Evolutionary conservation across 2,329 filamentous ascomycete species (phyloP).

Genomic region (Incumbomyces lentus): DNA sequence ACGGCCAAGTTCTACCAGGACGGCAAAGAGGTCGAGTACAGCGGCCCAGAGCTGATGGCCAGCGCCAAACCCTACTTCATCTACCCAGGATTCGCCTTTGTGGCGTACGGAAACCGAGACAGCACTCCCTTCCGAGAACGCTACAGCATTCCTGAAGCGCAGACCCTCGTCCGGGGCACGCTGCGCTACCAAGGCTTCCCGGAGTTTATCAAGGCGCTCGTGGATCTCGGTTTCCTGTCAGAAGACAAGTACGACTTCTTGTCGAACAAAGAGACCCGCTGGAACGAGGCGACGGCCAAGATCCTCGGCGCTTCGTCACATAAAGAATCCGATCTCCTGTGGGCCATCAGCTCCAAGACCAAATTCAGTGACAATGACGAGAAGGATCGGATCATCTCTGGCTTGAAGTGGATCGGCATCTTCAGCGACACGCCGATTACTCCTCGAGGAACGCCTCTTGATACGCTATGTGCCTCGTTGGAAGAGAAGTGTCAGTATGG

Average conservation of each 20-base stretch:
- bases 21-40: constrained; percentile 60
- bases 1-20: constrained; percentile 73
- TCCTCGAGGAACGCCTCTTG: constrained; percentile 68
- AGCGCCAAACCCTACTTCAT: constrained; percentile 82
- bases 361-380: constrained; percentile 59
- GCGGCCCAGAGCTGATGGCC: constrained; percentile 65
- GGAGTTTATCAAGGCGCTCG: constrained; percentile 75
- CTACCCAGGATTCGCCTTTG: constrained; percentile 79
- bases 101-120: constrained; percentile 89
- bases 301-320: constrained; percentile 60
- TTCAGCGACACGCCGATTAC: constrained; percentile 61
- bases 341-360: constrained; percentile 65
- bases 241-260: constrained; percentile 58
- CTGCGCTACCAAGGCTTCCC: constrained; percentile 84
- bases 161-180: constrained; percentile 77
- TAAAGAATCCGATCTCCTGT: constrained; percentile 58
- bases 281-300: constrained; percentile 76
- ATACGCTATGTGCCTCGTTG: constrained; percentile 80
- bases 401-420: constrained; percentile 59
- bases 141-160: constrained; percentile 82
- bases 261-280: constrained; percentile 51
- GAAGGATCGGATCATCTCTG: constrained; percentile 58
- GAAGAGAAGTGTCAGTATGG: constrained; percentile 88
- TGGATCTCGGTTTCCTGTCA: constrained; percentile 79
- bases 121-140: constrained; percentile 77